Conservation (phyloP, 2,329 filamentous ascomycete genomes). For the Venturia nashicola region DNA sequence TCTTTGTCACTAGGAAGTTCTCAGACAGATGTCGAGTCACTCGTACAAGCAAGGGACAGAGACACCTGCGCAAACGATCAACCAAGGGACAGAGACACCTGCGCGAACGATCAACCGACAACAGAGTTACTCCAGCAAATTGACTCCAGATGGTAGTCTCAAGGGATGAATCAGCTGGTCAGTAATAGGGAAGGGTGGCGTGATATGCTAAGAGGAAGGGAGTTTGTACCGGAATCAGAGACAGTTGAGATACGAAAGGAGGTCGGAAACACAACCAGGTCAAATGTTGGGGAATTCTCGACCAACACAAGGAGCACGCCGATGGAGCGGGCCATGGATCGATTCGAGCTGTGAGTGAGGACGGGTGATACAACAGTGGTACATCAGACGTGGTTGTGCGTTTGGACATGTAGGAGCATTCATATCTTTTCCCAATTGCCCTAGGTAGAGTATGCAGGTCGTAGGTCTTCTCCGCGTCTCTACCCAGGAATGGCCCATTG, state of each 20-base stretch:
- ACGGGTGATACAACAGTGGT: neutral
- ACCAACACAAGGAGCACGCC: neutral
- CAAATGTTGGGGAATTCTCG: neutral
- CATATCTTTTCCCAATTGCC: neutral
- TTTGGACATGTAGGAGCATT: neutral
- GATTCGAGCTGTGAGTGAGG: neutral
- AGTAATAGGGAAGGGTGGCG: neutral
- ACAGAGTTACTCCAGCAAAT: neutral
- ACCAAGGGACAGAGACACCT: neutral
- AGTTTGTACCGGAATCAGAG: neutral
- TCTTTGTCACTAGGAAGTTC: neutral
- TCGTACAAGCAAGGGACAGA: neutral
- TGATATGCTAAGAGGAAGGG: neutral
- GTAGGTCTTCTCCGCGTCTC: neutral
- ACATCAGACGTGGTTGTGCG: neutral
- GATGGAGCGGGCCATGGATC: conserved; percentile 1
- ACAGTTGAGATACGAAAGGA: neutral
- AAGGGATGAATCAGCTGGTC: neutral
- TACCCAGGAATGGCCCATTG: too few species aligned
- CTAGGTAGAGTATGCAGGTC: neutral
- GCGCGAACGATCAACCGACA: neutral
- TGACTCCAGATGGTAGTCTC: neutral
- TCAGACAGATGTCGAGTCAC: too few species aligned
- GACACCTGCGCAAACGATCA: neutral
- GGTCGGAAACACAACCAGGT: neutral